Base-by-base conservation (phyloP, 768 basidiomycete species). In the Mycena rebaudengoi region DNA sequence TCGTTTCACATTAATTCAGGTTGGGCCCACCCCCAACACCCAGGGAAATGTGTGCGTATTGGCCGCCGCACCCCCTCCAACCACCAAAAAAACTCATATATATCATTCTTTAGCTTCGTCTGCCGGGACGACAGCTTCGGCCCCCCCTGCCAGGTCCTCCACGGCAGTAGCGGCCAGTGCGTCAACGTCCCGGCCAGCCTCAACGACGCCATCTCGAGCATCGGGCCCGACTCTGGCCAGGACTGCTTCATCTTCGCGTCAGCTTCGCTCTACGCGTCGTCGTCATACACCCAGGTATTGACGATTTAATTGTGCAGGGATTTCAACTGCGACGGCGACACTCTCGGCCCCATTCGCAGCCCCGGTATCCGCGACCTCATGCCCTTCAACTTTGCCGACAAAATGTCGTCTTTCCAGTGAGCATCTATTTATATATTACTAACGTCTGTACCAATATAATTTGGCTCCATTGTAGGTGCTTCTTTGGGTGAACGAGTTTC, bases 191-290 rank as follows among this genome's bases (percentile, higher is more conserved):
- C 50, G 13, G 4, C 3, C 20, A n/a, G 5, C 10, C 39, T 37
- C 23, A 51, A 51, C 32, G 28, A 51, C 33, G 35, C 33, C 33
- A 51, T 51, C 50, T 51, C 50, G 33, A 26, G 21, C 33, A 35
- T 51, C 16, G 33, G 50, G 28, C 33, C 50, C 33, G 50, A 51
- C 21, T 23, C 33, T 21, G 48, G 50, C 13, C 50, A 51, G 23
- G 50, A 51, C 50, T 51, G 50, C 33, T 51, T 50, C 49, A 33
- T 50, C 21, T 50, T 33, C 49, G 20, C 16, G 49, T 35, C n/a
- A n/a, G n/a, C n/a, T n/a, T n/a, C n/a, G n/a, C n/a, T n/a, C n/a
- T n/a, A n/a, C n/a, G n/a, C n/a, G n/a, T n/a, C n/a, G n/a, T n/a
- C n/a, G n/a, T n/a, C n/a, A n/a, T n/a, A n/a, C n/a, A n/a, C n/a